Evolutionary conservation across 805 yeast genomes (phyloP).

Genomic region (Blastobotrys attinorum): DNA sequence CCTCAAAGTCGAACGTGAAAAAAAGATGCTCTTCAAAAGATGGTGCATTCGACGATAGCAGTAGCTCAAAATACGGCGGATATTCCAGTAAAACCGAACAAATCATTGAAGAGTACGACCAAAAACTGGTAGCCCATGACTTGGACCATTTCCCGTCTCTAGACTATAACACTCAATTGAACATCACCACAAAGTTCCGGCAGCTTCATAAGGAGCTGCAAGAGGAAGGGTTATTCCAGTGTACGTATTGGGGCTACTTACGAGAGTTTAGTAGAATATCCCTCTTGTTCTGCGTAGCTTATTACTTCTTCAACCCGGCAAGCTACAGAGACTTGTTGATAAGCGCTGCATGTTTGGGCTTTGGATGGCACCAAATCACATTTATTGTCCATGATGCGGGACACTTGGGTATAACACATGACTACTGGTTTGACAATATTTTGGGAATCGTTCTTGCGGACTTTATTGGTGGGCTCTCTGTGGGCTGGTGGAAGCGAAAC

Average conservation of each 20-base stretch:
- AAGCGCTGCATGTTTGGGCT: constrained; percentile 61
- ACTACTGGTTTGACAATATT: constrained; percentile 66
- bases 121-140: constrained; percentile 47
- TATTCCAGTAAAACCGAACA: constrained; percentile 20
- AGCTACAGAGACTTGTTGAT: constrained; percentile 31
- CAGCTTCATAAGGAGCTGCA: constrained; percentile 49
- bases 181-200: constrained; percentile 49
- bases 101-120: constrained; percentile 51
- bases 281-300: constrained; percentile 43
- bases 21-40: no score
- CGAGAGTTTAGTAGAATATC: constrained; percentile 58
- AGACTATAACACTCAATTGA: constrained; percentile 58
- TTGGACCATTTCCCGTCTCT: constrained; percentile 50
- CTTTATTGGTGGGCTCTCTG: constrained; percentile 77
- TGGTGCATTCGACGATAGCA: no score
- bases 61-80: background rate
- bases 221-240: constrained; percentile 56
- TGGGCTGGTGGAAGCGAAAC: constrained; percentile 94
- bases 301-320: constrained; percentile 34
- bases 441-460: constrained; percentile 69
- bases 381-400: constrained; percentile 90
- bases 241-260: constrained; percentile 67
- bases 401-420: constrained; percentile 74
- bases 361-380: constrained; percentile 84
- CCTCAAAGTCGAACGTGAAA: constrained; percentile 15